These are phyloP conservation scores for Myxozyma sirexii DNA, from an alignment of 805 yeast species.

Conservation along the genomic window DNA sequence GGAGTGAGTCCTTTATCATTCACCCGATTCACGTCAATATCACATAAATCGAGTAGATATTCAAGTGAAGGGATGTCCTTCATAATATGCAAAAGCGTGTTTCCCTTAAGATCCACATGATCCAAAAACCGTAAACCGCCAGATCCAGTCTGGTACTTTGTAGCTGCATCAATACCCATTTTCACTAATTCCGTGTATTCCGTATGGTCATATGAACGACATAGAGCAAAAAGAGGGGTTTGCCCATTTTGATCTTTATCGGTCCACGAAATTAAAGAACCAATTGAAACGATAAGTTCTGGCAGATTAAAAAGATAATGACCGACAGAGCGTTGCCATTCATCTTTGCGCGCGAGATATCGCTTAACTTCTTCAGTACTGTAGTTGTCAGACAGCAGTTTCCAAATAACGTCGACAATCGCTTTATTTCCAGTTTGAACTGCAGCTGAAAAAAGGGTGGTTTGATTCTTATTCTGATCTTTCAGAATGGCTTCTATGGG, in stretches of 20 bases:
- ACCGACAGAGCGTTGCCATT: conserved; percentile 62
- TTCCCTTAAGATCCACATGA: conserved; percentile 74
- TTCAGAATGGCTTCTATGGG: conserved; percentile 67
- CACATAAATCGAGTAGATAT: conserved; percentile 46
- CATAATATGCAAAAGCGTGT: conserved; percentile 74
- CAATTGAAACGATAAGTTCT: conserved; percentile 55
- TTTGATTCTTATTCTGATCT: conserved; percentile 59
- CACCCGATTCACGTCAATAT: conserved; percentile 59
- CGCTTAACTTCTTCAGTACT: conserved; percentile 50
- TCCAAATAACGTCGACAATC: conserved; percentile 52
- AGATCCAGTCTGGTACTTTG: conserved; percentile 28
- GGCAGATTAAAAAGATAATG: conserved; percentile 69
- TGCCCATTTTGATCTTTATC: conserved; percentile 64
- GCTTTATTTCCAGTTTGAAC: conserved; percentile 56
- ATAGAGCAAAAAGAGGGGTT: conserved; percentile 75
- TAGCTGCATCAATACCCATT: conserved; percentile 46
- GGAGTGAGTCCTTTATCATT: conserved; percentile 69
- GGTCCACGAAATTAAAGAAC: conserved; percentile 69
- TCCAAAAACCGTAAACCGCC: conserved; percentile 45
- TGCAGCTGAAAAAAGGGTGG: conserved; percentile 63
- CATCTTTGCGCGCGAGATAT: conserved; percentile 58
- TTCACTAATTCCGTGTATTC: conserved; percentile 56
- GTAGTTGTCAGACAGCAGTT: conserved; percentile 49
- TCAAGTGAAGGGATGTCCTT: conserved; percentile 50
- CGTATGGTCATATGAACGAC: conserved; percentile 78